Percentiles rank a stretch among this genome's conserved stretches.
phyloP scores from a whole-genome alignment of 2,329 filamentous ascomycete species.

The Monilinia fructigena region DNA sequence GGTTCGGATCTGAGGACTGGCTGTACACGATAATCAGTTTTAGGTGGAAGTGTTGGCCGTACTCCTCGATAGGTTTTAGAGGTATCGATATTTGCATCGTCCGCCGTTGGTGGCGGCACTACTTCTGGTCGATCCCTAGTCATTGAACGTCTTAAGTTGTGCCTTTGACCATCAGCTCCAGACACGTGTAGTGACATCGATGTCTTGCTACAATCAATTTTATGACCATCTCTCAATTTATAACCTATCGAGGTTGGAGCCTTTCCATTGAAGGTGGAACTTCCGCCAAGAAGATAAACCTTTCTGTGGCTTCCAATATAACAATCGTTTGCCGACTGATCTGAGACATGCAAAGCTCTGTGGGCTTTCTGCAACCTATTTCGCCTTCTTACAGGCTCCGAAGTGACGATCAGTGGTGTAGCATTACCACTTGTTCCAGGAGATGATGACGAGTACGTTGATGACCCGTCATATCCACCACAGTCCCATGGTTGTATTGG shows the following conservation, averaged over 20 bases:
- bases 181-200: not conserved
- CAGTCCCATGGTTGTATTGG: conserved; percentile 33
- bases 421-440: conserved; percentile 16
- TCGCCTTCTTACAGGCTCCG: conserved; percentile 12
- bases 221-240: not conserved
- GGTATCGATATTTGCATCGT: conserved; percentile 21
- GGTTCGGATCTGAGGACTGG: conserved; percentile 35
- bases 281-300: not conserved
- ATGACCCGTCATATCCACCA: conserved; percentile 28
- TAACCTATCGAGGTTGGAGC: not conserved
- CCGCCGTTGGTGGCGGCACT: not conserved
- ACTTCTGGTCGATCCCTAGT: not conserved
- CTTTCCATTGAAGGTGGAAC: not conserved
- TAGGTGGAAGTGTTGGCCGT: not conserved
- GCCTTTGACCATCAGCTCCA: not conserved
- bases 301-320: conserved; percentile 21
- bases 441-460: conserved; percentile 22
- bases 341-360: conserved; percentile 25
- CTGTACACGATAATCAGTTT: conserved; percentile 31
- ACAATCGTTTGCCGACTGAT: conserved; percentile 22
- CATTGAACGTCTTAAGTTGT: not conserved
- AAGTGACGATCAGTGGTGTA: conserved; percentile 23
- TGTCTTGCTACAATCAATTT: not conserved
- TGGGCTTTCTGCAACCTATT: conserved; percentile 21
- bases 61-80: conserved; percentile 17